Evolutionary conservation across 257 asterid species (phyloP).

Genomic region (Phtheirospermum japonicum): DNA sequence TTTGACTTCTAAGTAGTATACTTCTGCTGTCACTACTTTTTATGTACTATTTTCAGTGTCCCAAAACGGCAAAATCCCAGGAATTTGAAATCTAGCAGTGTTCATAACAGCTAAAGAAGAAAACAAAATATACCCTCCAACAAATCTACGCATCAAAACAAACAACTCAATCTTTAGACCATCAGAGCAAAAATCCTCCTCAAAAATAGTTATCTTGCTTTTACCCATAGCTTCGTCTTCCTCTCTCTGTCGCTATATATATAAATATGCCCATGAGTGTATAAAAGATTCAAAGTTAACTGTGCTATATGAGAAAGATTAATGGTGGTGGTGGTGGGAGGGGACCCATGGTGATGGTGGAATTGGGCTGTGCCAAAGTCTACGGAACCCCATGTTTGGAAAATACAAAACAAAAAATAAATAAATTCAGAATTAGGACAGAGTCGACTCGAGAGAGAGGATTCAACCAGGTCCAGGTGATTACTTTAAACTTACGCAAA

Average conservation of each 20-base stretch:
- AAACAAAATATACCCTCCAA: constrained; percentile 15
- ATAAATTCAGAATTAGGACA: neutral
- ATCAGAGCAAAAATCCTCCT: constrained; percentile 18
- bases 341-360: constrained; percentile 36
- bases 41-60: constrained; percentile 23
- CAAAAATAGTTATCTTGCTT: neutral
- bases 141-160: too few species aligned
- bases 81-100: constrained; percentile 31
- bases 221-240: neutral
- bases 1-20: neutral
- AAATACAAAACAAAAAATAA: constrained; percentile 18
- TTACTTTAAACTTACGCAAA: neutral
- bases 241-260: neutral
- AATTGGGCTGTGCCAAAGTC: constrained; percentile 31
- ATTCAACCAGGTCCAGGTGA: too few species aligned
- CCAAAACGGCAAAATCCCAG: constrained; percentile 31
- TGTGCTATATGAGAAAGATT: constrained; percentile 19
- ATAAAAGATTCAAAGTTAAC: constrained; percentile 20
- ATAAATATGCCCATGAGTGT: constrained; percentile 11
- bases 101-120: constrained; percentile 21
- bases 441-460: neutral
- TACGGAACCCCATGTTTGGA: constrained; percentile 26
- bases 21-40: constrained; percentile 26
- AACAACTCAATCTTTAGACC: constrained; percentile 16
- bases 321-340: constrained; percentile 31